Evolutionary conservation across 306 rosid species (phyloP), one percentile per base, ranked within the genome.

Genomic region (Lathyrus aphaca): DNA sequence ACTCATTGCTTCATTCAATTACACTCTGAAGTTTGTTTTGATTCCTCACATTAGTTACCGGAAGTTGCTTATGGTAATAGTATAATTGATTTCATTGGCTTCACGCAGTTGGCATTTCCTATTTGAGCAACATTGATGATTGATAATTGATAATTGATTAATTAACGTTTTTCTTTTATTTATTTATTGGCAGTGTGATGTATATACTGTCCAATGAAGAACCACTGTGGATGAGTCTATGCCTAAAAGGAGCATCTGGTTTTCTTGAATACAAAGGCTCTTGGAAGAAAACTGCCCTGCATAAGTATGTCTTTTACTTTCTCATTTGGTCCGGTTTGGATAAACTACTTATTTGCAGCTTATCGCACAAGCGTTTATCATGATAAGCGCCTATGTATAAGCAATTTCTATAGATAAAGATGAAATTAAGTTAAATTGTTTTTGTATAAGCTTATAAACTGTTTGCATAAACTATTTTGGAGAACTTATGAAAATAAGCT

Each of bases 201-300:
- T 88, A 94, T 78, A 81, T 91, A 74, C 53, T 94, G 4, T 88
- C 96, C 82, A 88, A 94, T 27, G 99, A 94, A 76, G 99, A 94
- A 72, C 92, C 95, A 0, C 82, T 94, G 13, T 94, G 99, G 99
- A 80, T 91, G 97, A 87, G 25, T 82, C 74, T 85, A 44, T 91
- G 95, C 86, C 84, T 94, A 49, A 79, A 70, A 61, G 76, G 75
- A 57, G 57, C 74, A 23, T 81, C 87, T 62, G 97, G 92, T 60
- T 86, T 85, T 16, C 79, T 94, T 59, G 82, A 91, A 76, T 91
- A 85, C 77, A 80, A 80, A 81, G 87, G 91, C 80, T 87, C 97
- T 35, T 94, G 99, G 99, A 94, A 94, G 84, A 91, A 84, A 82
- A 88, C 97, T 25, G 80, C 88, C 27, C 80, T 88, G 79, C 71